Base-by-base conservation (phyloP, 495 filamentous ascomycete genomes). In the Penicillium bialowiezense region DNA sequence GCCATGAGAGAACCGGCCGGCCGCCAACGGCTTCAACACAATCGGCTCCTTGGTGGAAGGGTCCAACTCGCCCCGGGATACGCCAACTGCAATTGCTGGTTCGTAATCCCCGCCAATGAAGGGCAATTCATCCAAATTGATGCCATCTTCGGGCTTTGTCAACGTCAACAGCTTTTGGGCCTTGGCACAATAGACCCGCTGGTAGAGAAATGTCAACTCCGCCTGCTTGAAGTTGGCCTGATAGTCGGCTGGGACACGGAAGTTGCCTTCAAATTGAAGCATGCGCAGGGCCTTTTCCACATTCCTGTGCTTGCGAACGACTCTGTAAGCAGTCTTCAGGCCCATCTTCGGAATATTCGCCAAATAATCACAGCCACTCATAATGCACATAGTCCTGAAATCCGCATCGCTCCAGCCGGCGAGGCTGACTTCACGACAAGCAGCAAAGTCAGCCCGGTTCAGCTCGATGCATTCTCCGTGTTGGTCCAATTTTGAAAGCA, bases 361-460 rank as follows among this genome's bases (percentile, higher is more conserved):
- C 41, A 97, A 77, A 67, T 99, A 99, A 64, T 99, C 95, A 66
- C 95, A 99, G n/a, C 95, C 95, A 64, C 90, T 96, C 17, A 99
- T 63, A 44, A 99, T 97, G 41, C 91, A 90, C 95, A 99, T 99
- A 17, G 78, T 84, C 39, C 95, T 79, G 58, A 99, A 99, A 47
- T 97, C 88, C 6, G 72, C 75, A 66, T 97, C 90, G 3, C 88
- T 86, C 92, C 93, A 99, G 12, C 91, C 92, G 10, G 89, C 85
- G 14, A 99, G 68, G 41, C 84, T 95, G 33, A 97, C 80, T 49
- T 96, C 92, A 36, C 86, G 85, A 51, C 90, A 95, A 33, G 86
- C 84, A 28, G 88, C 86, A 56, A 99, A 97, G 52, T 96, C 86
- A 1, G 77, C 81, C 14, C 92, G 84, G 62, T 87, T 88, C 54